Evolutionary conservation across 2,329 filamentous ascomycete species (phyloP), one percentile per base, ranked within the genome.

Genomic region (Teratosphaeria viscida): DNA sequence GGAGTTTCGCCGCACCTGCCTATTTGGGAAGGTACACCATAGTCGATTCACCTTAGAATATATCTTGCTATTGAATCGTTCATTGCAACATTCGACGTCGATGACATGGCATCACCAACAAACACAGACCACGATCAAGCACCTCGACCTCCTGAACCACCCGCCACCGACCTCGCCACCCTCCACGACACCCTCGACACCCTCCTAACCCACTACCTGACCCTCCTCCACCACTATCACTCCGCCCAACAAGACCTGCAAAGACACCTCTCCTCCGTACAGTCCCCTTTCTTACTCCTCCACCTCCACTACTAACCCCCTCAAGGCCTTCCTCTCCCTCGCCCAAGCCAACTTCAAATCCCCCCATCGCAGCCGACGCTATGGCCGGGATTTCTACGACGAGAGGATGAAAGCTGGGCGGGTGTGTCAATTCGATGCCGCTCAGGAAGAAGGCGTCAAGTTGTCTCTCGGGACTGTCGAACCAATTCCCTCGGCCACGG

Each of bases 271-370:
- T 75, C 80, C 23, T 74, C 75, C 57, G 79, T 88, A 75, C 77
- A 66, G 59, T 35, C n/a, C 19, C n/a, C 53, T 39, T 26, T 55
- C 32, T 56, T 54, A 29, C 10, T n/a, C 26, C 23, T 2, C 8
- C 19, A 19, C n/a, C 23, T 43, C 12, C 53, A 47, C 10, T 39
- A 55, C 29, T 35, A 57, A 26, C 52, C 35, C 29, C 35, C 47
- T 35, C 14, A 5, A 78, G 75, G 78, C 76, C 6, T 79, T 73
- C 62, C 67, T 81, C 34, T 73, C 76, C 64, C 78, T 92, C 49
- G 86, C 88, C n/a, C 82, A 88, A 60, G 88, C 89, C 62, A 90
- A 91, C 74, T 91, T 89, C 73, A 77, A 82, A 32, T 83, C 68
- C 77, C 82, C 62, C 26, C 61, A 63, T 12, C 82, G 85, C 35